phyloP scores from a whole-genome alignment of 768 basidiomycete genomes.

The Hericium rajendrae region DNA sequence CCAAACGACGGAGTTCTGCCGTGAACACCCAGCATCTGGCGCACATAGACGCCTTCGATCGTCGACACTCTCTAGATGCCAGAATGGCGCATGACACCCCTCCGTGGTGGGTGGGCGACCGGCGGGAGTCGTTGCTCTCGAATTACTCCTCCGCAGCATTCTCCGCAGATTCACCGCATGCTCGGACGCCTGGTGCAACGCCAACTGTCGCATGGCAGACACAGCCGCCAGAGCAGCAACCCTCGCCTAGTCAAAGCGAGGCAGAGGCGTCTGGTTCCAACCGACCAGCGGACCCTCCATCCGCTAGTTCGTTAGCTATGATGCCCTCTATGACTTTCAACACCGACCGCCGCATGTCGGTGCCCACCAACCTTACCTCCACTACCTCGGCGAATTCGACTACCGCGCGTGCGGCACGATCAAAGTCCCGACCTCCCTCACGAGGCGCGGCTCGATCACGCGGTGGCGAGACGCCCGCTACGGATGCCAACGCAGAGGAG shows the following conservation, averaged over 20 bases:
- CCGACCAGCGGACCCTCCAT: constrained; percentile 41
- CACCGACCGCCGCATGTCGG: constrained; percentile 70
- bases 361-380: constrained; percentile 34
- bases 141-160: constrained; percentile 44
- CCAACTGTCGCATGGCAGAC: constrained; percentile 68
- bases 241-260: constrained; percentile 22
- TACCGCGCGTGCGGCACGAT: constrained; percentile 46
- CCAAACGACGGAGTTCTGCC: constrained; percentile 78
- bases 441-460: constrained; percentile 25
- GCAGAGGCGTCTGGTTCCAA: constrained; percentile 17
- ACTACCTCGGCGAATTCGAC: constrained; percentile 39
- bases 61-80: constrained; percentile 68
- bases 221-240: constrained; percentile 25
- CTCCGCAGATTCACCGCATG: constrained; percentile 56
- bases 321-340: constrained; percentile 50
- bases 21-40: constrained; percentile 72
- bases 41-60: constrained; percentile 67
- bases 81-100: constrained; percentile 26
- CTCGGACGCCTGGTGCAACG: constrained; percentile 51
- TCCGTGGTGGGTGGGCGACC: constrained; percentile 55
- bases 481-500: constrained; percentile 12
- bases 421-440: constrained; percentile 25
- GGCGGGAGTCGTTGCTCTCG: constrained; percentile 63
- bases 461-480: constrained; percentile 31
- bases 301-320: constrained; percentile 26